Percentiles rank a stretch among this genome's conserved stretches.
Conservation (phyloP, 257 asterid species). For the Capsicum rhomboideum region DNA sequence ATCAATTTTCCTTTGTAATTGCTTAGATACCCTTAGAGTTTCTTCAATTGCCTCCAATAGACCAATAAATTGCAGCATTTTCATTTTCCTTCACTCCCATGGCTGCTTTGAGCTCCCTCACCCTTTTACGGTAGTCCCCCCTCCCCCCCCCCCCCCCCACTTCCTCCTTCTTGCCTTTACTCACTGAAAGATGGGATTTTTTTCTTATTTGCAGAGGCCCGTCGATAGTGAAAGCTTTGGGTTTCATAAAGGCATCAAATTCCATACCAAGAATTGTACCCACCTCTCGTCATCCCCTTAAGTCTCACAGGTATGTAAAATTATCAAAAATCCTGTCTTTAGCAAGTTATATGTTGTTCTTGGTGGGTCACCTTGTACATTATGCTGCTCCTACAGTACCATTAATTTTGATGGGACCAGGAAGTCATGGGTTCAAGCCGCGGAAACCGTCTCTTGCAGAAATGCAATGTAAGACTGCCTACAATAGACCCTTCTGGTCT, state of each 20-base stretch:
- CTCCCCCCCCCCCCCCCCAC: not conserved
- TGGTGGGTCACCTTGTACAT: not conserved
- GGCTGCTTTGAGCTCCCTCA: conserved; percentile 35
- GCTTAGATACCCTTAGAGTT: not conserved
- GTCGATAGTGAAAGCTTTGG: conserved; percentile 28
- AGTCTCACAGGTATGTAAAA: conserved; percentile 39
- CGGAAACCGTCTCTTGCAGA: too few species aligned
- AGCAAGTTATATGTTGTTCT: not conserved
- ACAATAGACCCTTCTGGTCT: too few species aligned
- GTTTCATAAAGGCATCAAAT: conserved; percentile 34
- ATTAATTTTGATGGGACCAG: too few species aligned
- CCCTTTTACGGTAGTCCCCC: conserved; percentile 33
- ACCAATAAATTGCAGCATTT: not conserved
- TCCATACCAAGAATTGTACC: conserved; percentile 11
- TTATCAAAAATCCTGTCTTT: not conserved
- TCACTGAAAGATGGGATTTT: not conserved
- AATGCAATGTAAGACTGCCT: too few species aligned
- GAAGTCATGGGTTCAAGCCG: too few species aligned
- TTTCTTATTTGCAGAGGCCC: conserved; percentile 37
- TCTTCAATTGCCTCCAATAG: not conserved
- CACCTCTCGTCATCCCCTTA: conserved; percentile 23
- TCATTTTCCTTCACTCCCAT: not conserved
- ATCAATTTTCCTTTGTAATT: too few species aligned
- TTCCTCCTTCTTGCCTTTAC: not conserved
- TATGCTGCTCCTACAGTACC: not conserved